Evolutionary conservation across 2,329 filamentous ascomycete genomes (phyloP), one percentile per base, ranked within the genome.

Genomic region (Calonectria naviculata): DNA sequence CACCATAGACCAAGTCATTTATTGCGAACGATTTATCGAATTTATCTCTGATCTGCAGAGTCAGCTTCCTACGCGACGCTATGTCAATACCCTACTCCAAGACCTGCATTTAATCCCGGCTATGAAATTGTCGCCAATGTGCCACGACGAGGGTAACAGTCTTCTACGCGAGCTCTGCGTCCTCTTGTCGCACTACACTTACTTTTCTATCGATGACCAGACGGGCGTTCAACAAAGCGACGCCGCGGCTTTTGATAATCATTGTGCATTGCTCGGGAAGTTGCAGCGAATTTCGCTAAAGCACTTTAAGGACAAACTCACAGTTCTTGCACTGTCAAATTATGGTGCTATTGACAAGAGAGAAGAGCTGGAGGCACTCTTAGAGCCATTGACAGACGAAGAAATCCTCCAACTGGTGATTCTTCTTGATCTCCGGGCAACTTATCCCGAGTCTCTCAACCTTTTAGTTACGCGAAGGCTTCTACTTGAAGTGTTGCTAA

Each of bases 11-110:
- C 91, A 93, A 75, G 81, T 95, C 24, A 84, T 91, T 3, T 99
- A 98, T 82, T 97, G 95, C 81, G 96, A 98, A 83, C 91, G 95
- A n/a, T 96, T 98, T 73, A 84, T 97, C 63, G 97, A 99, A 82
- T 93, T 99, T 63, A 86, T 99, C 58, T 93, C 93, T 10, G 97
- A 99, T 80, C 85, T 99, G 24, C 92, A 97, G 81, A 98, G 96
- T 78, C 97, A 99, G 81, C 87, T 98, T 58, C 97, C 97, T 0
- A 99, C 97, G 4, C 89, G 97, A 76, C 91, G 97, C 82, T 98
- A 98, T 81, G 94, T 97, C 80, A 98, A 98, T 82, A 92, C 94
- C 1, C 85, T 99, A 47, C 83, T 98, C 17, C 92, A 93, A 77
- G 96, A 99, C 80, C 85, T 98, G 54, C 95, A 98, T 80, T 83